These are phyloP conservation scores for Auriculariales sp. DNA, from an alignment of 768 basidiomycete species.

Conservation along the genomic window DNA sequence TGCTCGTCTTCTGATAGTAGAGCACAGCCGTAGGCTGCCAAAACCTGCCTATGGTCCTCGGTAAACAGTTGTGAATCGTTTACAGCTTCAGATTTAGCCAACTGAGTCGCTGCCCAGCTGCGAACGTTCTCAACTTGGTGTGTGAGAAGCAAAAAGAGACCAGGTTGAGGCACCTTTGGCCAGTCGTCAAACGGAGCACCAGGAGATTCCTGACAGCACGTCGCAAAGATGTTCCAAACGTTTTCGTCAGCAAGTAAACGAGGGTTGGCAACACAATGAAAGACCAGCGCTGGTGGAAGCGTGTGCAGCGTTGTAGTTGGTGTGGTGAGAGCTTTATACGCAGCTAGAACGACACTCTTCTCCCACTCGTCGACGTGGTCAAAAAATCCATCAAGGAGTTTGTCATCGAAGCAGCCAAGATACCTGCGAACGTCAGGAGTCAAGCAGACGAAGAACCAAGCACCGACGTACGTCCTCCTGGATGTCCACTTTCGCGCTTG, in stretches of 20 bases:
- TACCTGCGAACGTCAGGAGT: conserved; percentile 32
- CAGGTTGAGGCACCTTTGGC: conserved; percentile 47
- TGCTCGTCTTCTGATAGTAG: conserved; percentile 12
- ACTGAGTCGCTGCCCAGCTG: conserved; percentile 42
- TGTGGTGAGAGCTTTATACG: conserved; percentile 20
- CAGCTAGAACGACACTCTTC: conserved; percentile 32
- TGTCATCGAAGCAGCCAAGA: conserved; percentile 47
- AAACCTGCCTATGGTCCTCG: conserved; percentile 29
- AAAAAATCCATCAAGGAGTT: conserved; percentile 43
- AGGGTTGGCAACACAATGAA: conserved; percentile 51
- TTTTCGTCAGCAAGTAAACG: conserved; percentile 35
- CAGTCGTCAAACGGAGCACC: conserved; percentile 26
- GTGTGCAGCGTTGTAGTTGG: conserved; percentile 19
- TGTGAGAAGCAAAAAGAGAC: conserved; percentile 43
- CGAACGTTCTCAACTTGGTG: conserved; percentile 34
- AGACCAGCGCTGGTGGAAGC: conserved; percentile 35
- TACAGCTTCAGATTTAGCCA: conserved; percentile 27
- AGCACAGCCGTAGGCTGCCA: conserved; percentile 25
- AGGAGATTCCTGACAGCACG: conserved; percentile 25
- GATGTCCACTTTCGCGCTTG: conserved; percentile 51
- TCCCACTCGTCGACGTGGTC: conserved; percentile 54
- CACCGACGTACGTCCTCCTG: conserved; percentile 48
- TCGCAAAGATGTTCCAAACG: conserved; percentile 28
- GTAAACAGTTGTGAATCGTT: too few species aligned
- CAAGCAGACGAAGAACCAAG: background rate